Evolutionary conservation across 2,329 filamentous ascomycete species (phyloP), one percentile per base, ranked within the genome.

Genomic region (Dendryphion nanum): DNA sequence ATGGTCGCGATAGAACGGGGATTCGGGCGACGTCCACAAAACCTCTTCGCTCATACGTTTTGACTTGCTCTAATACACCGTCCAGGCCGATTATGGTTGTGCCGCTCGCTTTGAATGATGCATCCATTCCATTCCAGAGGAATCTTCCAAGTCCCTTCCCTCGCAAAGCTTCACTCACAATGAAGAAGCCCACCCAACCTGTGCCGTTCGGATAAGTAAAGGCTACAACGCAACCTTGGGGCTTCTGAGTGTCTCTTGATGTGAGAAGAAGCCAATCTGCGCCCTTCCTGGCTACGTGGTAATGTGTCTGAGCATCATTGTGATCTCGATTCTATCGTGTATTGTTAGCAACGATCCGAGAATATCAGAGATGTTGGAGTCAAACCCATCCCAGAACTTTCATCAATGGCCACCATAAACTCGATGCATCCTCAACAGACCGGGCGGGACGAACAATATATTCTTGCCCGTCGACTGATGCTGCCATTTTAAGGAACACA

Each of bases 141-240:
- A 48, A 45, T 5, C 45, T 32, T 3, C 65, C 66, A n/a, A 60
- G 45, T 2, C 64, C 64, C 14, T 54, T 45, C 16, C 64, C 61
- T 16, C 58, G 56, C 34, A 53, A 45, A 1, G 47, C 35, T 2
- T 44, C 51, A 14, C 59, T 57, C 38, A 67, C 41, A 33, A 61
- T 53, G 57, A 68, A 67, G 50, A 61, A 63, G 13, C 57, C 63
- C 1, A 67, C 44, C 64, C 66, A 68, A n/a, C 55, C 65, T 1
- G 63, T 67, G 20, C 39, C 36, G 35, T 69, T 68, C 16, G 55
- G 43, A 43, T 61, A 66, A 16, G 53, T 47, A 23, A 65, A 50
- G 3, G 57, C 52, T 4, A 61, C 40, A 18, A 67, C 45, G 41
- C 59, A 58, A 15, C 64, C 66, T 40, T 61, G 47, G 0, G 61